Conservation (phyloP, 2,329 filamentous ascomycete genomes). For the Karstenula rhodostoma region DNA sequence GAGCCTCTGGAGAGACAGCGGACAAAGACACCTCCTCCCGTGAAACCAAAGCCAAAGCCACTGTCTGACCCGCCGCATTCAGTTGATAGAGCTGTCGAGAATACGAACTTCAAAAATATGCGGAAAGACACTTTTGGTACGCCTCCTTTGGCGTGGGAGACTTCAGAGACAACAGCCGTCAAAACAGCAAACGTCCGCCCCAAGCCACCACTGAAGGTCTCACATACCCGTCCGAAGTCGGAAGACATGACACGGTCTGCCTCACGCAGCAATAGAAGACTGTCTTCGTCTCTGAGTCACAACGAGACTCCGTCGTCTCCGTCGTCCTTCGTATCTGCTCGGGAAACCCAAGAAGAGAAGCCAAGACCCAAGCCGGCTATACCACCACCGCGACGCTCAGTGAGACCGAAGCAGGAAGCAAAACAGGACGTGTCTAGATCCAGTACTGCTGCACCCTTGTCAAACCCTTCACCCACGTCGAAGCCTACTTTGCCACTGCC, state of each 20-base stretch:
- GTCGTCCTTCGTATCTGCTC: slow-evolving; percentile 46
- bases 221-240: slow-evolving; percentile 26
- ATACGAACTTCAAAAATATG: slow-evolving; percentile 26
- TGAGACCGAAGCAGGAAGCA: slow-evolving; percentile 16
- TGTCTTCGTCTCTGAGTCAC: slow-evolving; percentile 39
- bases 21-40: slow-evolving; percentile 35
- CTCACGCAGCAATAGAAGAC: slow-evolving; percentile 24
- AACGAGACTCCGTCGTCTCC: slow-evolving; percentile 39
- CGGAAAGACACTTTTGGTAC: slow-evolving; percentile 36
- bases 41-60: slow-evolving; percentile 44
- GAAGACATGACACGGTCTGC: slow-evolving; percentile 33
- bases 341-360: slow-evolving; percentile 43
- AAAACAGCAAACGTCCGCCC: slow-evolving; percentile 31
- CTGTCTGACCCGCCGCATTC: slow-evolving; percentile 27
- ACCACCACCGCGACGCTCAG: slow-evolving; percentile 45
- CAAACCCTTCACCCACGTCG: slow-evolving; percentile 29
- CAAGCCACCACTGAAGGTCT: slow-evolving; percentile 27
- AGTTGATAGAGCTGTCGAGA: slow-evolving; percentile 24
- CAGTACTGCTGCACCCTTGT: slow-evolving; percentile 25
- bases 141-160: slow-evolving; percentile 37
- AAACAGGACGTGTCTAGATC: slow-evolving; percentile 12
- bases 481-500: slow-evolving; percentile 36
- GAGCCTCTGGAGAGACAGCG: slow-evolving; percentile 26
- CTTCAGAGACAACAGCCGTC: slow-evolving; percentile 29
- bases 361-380: slow-evolving; percentile 41